Conservation (phyloP, 2,329 filamentous ascomycete species). For the Berkeleyomyces basicola region DNA sequence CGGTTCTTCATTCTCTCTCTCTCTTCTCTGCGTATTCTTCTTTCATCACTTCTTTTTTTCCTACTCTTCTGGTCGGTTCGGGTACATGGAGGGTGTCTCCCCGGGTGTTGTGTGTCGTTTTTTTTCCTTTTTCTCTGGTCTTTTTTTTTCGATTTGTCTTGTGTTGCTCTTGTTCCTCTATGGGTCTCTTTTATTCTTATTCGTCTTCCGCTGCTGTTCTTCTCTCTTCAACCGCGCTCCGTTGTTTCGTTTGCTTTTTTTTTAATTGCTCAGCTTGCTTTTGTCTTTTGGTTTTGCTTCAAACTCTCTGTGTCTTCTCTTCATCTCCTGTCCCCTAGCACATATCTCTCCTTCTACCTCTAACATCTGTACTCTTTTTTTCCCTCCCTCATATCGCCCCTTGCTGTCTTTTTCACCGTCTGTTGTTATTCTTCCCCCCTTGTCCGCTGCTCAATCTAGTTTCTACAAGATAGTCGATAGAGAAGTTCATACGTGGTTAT, state of each 20-base stretch:
- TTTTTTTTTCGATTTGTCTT: background rate
- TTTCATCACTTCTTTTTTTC: background rate
- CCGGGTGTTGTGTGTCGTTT: background rate
- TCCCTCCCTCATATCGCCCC: background rate
- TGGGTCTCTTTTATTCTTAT: background rate
- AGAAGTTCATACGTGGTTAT: background rate
- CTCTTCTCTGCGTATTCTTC: background rate
- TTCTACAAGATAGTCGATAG: background rate
- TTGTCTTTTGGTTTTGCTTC: background rate
- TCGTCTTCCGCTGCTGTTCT: background rate
- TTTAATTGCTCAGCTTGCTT: background rate
- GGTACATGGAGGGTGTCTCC: background rate
- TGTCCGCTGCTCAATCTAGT: background rate
- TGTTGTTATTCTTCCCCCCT: background rate
- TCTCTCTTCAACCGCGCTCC: background rate
- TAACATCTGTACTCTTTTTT: background rate
- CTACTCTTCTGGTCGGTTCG: background rate
- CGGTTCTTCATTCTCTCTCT: background rate
- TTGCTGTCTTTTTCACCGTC: background rate
- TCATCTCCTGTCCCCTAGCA: background rate
- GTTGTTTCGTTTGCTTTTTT: background rate
- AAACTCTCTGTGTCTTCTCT: background rate
- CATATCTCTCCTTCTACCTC: background rate
- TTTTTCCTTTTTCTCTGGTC: background rate
- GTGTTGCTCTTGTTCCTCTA: background rate